Evolutionary conservation across 805 yeast genomes (phyloP), one percentile per base, ranked within the genome.

Genomic region (Pichia gijzeniarum): DNA sequence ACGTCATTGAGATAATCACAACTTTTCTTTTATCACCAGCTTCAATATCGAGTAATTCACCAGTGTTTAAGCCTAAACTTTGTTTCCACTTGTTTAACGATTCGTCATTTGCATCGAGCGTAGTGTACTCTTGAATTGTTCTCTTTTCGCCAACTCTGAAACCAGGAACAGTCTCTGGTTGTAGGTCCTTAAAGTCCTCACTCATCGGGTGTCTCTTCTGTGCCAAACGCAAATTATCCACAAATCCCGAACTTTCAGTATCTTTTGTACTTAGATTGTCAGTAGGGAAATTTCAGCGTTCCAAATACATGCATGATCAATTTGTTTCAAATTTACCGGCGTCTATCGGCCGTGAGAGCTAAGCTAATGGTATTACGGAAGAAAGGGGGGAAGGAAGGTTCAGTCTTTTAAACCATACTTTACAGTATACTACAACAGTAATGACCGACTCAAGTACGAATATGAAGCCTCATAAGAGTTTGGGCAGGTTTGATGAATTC

Each of bases 21-120:
- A 89, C 95, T 53, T 77, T 76, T 47, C 96, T 74, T 41, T 70
- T 71, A 61, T 87, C 95, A 25, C 82, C 85, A 4, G 85, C 74
- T 42, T 74, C 79, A 22, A 80, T 80, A 13, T 85, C 90, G 52
- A 79, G 69, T 3, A 79, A 64, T 14, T 64, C 58, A 48, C 79
- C 80, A 9, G 79, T 72, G 41, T 79, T 65, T 47, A 89, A 69
- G 0, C 97, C 97, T 28, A 89, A 69, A 1, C 95, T 85, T 47
- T 80, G 85, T 64, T 90, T 90, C 97, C 97, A 89, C 64, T 85
- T 86, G 50, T 83, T 85, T 51, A 89, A 71, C 16, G 95, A 83
- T 64, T 87, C 96, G 62, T 89, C 97, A 55, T 88, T 85, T 12
- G 91, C 91, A 60, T 89, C 97, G 53, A 89, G 67, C 46, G 81